Conservation (phyloP, 2,329 filamentous ascomycete genomes). For the Coniochaeta ligniaria region DNA sequence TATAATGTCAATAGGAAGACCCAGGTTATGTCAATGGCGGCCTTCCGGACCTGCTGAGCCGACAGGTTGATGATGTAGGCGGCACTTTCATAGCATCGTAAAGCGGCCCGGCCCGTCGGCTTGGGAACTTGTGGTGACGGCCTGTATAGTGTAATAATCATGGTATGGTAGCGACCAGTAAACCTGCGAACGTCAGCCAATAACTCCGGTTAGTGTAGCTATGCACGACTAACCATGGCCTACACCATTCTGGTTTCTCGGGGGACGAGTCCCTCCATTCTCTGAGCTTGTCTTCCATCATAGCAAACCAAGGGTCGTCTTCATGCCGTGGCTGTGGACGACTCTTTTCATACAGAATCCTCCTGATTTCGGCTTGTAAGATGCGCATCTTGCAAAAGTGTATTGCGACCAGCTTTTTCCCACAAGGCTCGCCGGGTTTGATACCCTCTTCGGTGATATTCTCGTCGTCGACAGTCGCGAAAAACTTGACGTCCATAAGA, state of each 20-base stretch:
- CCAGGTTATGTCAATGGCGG: conserved; percentile 83
- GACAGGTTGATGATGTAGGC: conserved; percentile 76
- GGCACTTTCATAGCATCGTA: conserved; percentile 76
- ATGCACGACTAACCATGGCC: conserved; percentile 59
- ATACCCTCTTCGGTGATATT: conserved; percentile 77
- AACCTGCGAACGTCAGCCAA: conserved; percentile 42
- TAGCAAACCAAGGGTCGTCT: conserved; percentile 76
- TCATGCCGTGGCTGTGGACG: conserved; percentile 69
- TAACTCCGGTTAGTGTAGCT: too few relatives aligned
- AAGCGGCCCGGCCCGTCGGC: conserved; percentile 71
- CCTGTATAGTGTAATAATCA: conserved; percentile 80
- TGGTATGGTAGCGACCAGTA: conserved; percentile 68
- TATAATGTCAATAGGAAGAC: conserved; percentile 85
- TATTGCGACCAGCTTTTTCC: conserved; percentile 82
- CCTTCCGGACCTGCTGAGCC: conserved; percentile 68
- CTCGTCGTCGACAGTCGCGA: conserved; percentile 72
- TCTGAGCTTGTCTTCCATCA: conserved; percentile 72
- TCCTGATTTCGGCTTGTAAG: conserved; percentile 79
- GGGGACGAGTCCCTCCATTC: conserved; percentile 75
- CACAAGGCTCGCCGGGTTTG: conserved; percentile 60
- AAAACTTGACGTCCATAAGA: conserved; percentile 79
- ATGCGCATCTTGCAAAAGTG: conserved; percentile 92
- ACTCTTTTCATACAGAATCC: conserved; percentile 81
- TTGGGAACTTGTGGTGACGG: conserved; percentile 89
- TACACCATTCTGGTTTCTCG: conserved; percentile 63